Conservation (phyloP, 192 early-diverging fungal genomes). For the Coemansia sp. region DNA sequence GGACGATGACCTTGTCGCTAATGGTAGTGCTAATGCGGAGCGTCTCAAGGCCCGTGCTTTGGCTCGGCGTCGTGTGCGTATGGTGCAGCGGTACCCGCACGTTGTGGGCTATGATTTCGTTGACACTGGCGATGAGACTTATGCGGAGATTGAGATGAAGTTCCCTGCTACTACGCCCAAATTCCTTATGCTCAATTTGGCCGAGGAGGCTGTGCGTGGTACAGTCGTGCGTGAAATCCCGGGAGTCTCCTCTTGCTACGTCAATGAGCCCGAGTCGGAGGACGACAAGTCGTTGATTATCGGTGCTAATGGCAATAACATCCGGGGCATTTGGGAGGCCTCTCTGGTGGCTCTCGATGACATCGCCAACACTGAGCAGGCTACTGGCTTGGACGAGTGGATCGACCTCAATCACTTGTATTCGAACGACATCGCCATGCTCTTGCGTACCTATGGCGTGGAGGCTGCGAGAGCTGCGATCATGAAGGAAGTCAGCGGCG, state of each 20-base stretch:
- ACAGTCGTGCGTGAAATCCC: slow-evolving; percentile 86
- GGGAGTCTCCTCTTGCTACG: slow-evolving; percentile 79
- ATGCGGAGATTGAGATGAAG: slow-evolving; percentile 67
- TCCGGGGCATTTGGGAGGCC: slow-evolving; percentile 87
- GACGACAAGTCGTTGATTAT: slow-evolving; percentile 77
- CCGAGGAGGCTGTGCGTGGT: slow-evolving; percentile 71
- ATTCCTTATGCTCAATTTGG: slow-evolving; percentile 90
- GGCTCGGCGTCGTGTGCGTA: slow-evolving; percentile 53
- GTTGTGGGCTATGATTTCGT: slow-evolving; percentile 62
- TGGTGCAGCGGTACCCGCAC: slow-evolving; percentile 62
- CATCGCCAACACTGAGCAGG: slow-evolving; percentile 24
- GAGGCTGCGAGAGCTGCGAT: slow-evolving; percentile 94
- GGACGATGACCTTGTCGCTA: slow-evolving; percentile 42
- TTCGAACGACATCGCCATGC: slow-evolving; percentile 97
- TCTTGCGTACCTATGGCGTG: slow-evolving; percentile 93
- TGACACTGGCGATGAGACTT: slow-evolving; percentile 35
- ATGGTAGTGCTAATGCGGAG: slow-evolving; percentile 51
- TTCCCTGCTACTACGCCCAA: slow-evolving; percentile 91
- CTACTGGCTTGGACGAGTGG: slow-evolving; percentile 55
- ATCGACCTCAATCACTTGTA: slow-evolving; percentile 88
- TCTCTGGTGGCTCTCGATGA: slow-evolving; percentile 51
- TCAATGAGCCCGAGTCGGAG: slow-evolving; percentile 76
- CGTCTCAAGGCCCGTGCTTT: slow-evolving; percentile 29
- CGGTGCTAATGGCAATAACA: slow-evolving; percentile 90
- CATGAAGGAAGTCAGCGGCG: slow-evolving; percentile 87